Conservation (phyloP, 805 yeast species). For the Candida argentea region DNA sequence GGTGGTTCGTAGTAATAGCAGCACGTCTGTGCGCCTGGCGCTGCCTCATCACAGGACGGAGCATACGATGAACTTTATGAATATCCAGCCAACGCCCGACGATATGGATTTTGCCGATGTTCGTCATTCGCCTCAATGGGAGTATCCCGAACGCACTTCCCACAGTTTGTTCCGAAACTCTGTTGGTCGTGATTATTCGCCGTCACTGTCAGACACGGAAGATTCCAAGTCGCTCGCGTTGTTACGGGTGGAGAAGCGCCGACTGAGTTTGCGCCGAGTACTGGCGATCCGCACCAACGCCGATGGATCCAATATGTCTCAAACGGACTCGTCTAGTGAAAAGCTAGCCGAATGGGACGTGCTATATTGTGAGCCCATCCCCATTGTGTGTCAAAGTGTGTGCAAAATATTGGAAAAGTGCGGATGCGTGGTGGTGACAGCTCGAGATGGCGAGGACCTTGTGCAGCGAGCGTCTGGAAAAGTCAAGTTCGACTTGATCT, state of each 20-base stretch:
- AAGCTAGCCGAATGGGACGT: conserved; percentile 42
- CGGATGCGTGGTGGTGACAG: conserved; percentile 75
- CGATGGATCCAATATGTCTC: conserved; percentile 5
- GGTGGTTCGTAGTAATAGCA: conserved; percentile 13
- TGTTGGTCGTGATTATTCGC: conserved; percentile 24
- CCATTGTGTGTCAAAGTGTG: conserved; percentile 64
- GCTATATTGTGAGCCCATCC: conserved; percentile 78
- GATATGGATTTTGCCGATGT: conserved; percentile 11
- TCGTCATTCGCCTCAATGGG: conserved; percentile 7
- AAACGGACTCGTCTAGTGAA: not conserved
- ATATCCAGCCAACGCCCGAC: conserved; percentile 23
- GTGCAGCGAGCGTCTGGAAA: conserved; percentile 74
- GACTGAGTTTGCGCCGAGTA: conserved; percentile 39
- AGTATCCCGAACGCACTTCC: conserved; percentile 8
- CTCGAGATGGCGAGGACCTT: conserved; percentile 73
- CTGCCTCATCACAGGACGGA: conserved; percentile 18
- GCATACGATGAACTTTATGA: conserved; percentile 20
- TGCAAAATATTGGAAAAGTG: conserved; percentile 51
- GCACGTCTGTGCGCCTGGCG: conserved; percentile 11
- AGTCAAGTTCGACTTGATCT: conserved; percentile 73
- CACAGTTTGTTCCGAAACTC: conserved; percentile 19
- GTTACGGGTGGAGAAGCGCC: conserved; percentile 40
- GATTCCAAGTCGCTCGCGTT: conserved; percentile 43
- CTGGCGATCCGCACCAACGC: conserved; percentile 1
- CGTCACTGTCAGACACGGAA: conserved; percentile 61